These are phyloP conservation scores for Trichoderma atroviride DNA, from an alignment of 2,329 filamentous ascomycete species.

Conservation along the genomic window DNA sequence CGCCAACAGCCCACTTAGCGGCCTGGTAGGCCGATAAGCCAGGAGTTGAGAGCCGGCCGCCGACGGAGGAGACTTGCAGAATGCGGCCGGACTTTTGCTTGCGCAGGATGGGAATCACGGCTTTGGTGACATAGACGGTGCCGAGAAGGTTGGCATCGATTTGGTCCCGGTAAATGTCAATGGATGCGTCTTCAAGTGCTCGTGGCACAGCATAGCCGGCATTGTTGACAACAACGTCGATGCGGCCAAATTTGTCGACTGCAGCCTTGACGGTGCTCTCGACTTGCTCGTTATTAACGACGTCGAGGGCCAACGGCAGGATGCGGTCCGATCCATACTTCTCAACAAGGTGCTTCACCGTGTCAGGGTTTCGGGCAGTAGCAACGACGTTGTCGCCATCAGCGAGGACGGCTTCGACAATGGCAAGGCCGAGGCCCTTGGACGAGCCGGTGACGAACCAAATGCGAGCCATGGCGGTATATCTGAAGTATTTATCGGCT, in stretches of 20 bases:
- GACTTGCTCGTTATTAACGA: conserved; percentile 51
- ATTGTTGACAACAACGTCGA: conserved; percentile 65
- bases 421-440: conserved; percentile 49
- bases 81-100: conserved; percentile 39
- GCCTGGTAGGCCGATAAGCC: conserved; percentile 43
- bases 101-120: conserved; percentile 42
- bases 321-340: conserved; percentile 48
- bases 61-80: conserved; percentile 46
- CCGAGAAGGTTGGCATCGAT: conserved; percentile 65
- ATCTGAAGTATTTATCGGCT: background rate
- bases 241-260: conserved; percentile 51
- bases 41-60: conserved; percentile 40
- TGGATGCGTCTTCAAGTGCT: conserved; percentile 54
- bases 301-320: conserved; percentile 55
- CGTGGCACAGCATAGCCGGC: conserved; percentile 60
- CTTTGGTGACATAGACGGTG: conserved; percentile 54
- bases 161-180: conserved; percentile 53
- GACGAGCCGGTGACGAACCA: conserved; percentile 55
- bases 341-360: conserved; percentile 40
- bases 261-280: conserved; percentile 42
- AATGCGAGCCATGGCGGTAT: conserved; percentile 27
- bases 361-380: conserved; percentile 45
- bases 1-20: conserved; percentile 45
- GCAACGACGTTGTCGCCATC: conserved; percentile 49
- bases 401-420: conserved; percentile 44